A percentile compares a stretch with the other conserved stretches of the same genome.
Conservation (phyloP, 805 yeast genomes). For the Saturnispora sanitii region DNA sequence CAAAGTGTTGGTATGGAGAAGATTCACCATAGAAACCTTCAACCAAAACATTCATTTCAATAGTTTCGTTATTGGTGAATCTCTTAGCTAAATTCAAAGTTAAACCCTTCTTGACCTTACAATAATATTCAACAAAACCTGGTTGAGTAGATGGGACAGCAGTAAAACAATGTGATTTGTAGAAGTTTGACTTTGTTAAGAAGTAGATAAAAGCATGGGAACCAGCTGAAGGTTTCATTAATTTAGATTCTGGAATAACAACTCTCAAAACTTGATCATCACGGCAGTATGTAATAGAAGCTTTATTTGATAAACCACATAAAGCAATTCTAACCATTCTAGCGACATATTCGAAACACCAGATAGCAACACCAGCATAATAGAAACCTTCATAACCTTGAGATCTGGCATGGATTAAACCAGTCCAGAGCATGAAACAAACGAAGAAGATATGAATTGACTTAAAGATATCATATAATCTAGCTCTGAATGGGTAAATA, state of each 20-base stretch:
- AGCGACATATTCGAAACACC: conserved; percentile 44
- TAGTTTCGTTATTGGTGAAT: conserved; percentile 10
- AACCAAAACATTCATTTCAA: conserved; percentile 29
- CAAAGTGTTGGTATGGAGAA: conserved; percentile 40
- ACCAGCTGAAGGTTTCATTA: conserved; percentile 48
- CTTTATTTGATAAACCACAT: conserved; percentile 30
- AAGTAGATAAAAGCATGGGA: conserved; percentile 52
- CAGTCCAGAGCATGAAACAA: conserved; percentile 40
- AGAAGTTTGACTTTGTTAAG: conserved; percentile 39
- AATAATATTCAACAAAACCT: conserved; percentile 32
- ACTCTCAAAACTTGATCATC: conserved; percentile 41
- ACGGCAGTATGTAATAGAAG: conserved; percentile 24
- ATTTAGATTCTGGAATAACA: conserved; percentile 36
- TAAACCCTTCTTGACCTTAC: conserved; percentile 49
- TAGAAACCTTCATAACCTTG: conserved; percentile 26
- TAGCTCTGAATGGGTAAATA: conserved; percentile 37
- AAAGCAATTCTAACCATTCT: conserved; percentile 31
- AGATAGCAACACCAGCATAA: conserved; percentile 36
- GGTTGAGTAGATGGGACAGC: conserved; percentile 32
- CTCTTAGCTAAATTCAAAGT: conserved; percentile 33
- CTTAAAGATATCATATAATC: conserved; percentile 52
- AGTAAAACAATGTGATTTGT: conserved; percentile 59
- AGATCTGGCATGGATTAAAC: conserved; percentile 45
- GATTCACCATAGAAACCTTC: conserved; percentile 72
- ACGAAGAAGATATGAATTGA: conserved; percentile 49